These are phyloP conservation scores for Phalaenopsis hybrid DNA, from an alignment of 116 monocot species.

Conservation along the genomic window DNA sequence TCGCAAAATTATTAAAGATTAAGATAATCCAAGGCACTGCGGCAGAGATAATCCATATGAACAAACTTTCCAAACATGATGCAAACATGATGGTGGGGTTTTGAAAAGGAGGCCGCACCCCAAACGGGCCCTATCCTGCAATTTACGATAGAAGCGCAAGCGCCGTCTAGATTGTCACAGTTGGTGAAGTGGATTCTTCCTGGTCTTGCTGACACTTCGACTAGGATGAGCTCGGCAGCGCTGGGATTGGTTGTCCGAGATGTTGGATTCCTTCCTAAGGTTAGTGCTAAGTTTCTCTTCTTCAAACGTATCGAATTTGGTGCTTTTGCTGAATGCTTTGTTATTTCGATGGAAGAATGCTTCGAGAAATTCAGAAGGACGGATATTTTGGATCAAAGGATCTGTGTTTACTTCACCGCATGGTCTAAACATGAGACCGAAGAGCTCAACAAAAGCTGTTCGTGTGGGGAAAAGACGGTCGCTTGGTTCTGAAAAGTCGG, in stretches of 20 bases:
- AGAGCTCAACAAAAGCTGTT: conserved; percentile 29
- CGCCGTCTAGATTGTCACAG: no score
- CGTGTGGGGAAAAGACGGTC: conserved; percentile 38
- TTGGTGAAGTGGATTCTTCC: not conserved
- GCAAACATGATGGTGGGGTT: no score
- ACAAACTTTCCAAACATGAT: no score
- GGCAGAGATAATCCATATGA: no score
- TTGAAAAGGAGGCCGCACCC: no score
- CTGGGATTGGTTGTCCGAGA: conserved; percentile 13
- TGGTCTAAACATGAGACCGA: conserved; percentile 9
- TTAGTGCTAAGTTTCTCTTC: not conserved
- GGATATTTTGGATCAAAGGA: conserved; percentile 15
- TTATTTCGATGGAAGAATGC: conserved; percentile 11
- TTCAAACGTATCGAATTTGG: not conserved
- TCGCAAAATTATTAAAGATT: no score
- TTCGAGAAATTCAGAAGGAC: conserved; percentile 4
- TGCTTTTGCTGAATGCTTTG: not conserved
- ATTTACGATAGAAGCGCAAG: no score
- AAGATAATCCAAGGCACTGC: no score
- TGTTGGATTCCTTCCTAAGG: conserved; percentile 17
- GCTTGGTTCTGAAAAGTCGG: conserved; percentile 11
- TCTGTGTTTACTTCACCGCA: conserved; percentile 26
- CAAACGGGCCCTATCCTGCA: no score
- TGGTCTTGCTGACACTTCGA: not conserved
- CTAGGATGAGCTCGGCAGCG: conserved; percentile 20